Percentiles rank a stretch among this genome's conserved stretches.
Conservation (phyloP, 345 rosid species). For the Rhodamnia rubescens region DNA sequence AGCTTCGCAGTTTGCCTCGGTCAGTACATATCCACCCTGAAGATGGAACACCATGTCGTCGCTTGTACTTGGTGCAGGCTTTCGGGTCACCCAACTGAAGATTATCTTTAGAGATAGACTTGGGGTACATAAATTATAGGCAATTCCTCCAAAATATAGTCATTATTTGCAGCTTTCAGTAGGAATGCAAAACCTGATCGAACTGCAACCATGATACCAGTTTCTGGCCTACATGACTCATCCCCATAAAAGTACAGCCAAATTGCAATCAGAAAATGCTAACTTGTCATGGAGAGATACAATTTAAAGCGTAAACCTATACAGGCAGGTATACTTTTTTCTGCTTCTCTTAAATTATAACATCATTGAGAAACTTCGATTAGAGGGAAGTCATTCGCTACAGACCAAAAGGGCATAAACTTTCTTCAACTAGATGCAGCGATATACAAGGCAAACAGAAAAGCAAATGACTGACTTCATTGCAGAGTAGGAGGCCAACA, state of each 20-base stretch:
- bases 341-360: neutral
- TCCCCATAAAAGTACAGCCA: neutral
- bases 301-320: neutral
- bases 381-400: neutral
- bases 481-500: neutral
- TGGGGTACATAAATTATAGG: conserved; percentile 8
- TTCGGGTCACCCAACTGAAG: conserved; percentile 57
- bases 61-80: conserved; percentile 89
- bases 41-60: conserved; percentile 86
- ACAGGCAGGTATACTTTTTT: neutral
- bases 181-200: neutral
- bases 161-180: neutral
- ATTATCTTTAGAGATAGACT: conserved; percentile 10
- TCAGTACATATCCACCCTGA: conserved; percentile 68
- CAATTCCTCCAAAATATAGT: neutral
- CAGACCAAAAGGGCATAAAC: neutral
- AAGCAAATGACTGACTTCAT: neutral
- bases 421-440: neutral
- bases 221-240: neutral
- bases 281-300: neutral
- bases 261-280: neutral
- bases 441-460: neutral
- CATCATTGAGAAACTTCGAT: neutral
- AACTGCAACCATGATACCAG: neutral
- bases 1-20: conserved; percentile 71